Evolutionary conservation across 352 stramenopile species (phyloP).

Genomic region (Pythium phragmitis): DNA sequence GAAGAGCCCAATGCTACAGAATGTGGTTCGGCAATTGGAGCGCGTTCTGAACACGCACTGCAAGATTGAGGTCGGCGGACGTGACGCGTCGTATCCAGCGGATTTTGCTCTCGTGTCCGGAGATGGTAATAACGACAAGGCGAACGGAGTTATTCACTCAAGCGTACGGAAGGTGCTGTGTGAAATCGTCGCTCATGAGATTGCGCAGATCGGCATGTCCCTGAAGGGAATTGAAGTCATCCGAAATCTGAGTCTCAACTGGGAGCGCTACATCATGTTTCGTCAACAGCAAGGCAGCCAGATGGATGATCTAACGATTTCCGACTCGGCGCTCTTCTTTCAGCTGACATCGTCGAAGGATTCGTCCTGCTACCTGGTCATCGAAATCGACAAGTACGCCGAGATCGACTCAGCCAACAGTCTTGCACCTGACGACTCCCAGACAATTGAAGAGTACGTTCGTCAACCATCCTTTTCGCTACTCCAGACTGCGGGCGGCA

Average conservation of each 20-base stretch:
- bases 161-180: conserved; percentile 73
- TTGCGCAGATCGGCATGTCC: conserved; percentile 68
- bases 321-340: conserved; percentile 78
- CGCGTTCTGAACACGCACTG: conserved; percentile 73
- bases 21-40: conserved; percentile 62
- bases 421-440: conserved; percentile 44
- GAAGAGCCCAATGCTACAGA: conserved; percentile 56
- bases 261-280: conserved; percentile 85
- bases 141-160: conserved; percentile 65
- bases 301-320: conserved; percentile 81
- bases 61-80: conserved; percentile 67
- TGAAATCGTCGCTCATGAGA: conserved; percentile 83
- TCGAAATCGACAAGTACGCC: conserved; percentile 84
- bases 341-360: conserved; percentile 83
- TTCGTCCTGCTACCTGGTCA: conserved; percentile 80
- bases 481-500: conserved; percentile 64
- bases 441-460: conserved; percentile 63
- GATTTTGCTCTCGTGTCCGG: conserved; percentile 75
- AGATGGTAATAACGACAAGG: conserved; percentile 70
- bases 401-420: conserved; percentile 62
- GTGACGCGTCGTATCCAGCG: conserved; percentile 40
- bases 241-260: conserved; percentile 77
- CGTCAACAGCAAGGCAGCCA: conserved; percentile 77
- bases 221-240: conserved; percentile 83
- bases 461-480: conserved; percentile 81